Base-by-base conservation (phyloP, 306 rosid species). In the Lathyrus sativus region DNA sequence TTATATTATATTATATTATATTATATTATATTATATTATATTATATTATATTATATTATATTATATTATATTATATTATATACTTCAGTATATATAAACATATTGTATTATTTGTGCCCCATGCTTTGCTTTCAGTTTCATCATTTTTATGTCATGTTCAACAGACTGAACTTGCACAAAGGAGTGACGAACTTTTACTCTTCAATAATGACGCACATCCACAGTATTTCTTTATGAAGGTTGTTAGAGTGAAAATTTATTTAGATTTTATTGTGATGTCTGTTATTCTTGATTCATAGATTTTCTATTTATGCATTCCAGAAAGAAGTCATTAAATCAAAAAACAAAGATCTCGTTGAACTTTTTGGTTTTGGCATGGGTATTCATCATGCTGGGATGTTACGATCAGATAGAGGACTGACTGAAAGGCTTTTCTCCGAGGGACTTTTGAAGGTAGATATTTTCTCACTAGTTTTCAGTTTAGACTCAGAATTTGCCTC, bases 311-410 rank as follows among this genome's bases (percentile, higher is more conserved):
- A 9, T 85, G 76, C 68, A 64, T 83, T 78, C 45, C 86, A 92
- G 98, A 92, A 76, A 76, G 98, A 92, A 44, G 96, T 92, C 44
- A 18, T 85, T 43, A 92, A 92, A 79, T 92, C 98, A 73, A 88
- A 96, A 83, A 92, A 92, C 80, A 92, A 84, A 82, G 96, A 90
- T 86, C 91, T 92, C 35, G 96, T 88, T 55, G 88, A 86, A 67
- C 96, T 90, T 77, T 92, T 90, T 86, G 86, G 86, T 71, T 78
- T n/a, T 70, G 98, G 96, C 43, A 61, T 86, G 74, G 98, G 98
- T 50, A 73, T 92, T 62, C 98, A 92, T 90, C 96, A 92, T 83
- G 98, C 98, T 70, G 98, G 98, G 81, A 92, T 92, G 98, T 75
- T 92, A 75, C 96, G 98, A 46, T 64, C 96, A 28, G 98, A 92